Percentiles rank a stretch among this genome's conserved stretches.
phyloP scores from a whole-genome alignment of 2,329 filamentous ascomycete genomes.

The Ilyonectria destructans region DNA sequence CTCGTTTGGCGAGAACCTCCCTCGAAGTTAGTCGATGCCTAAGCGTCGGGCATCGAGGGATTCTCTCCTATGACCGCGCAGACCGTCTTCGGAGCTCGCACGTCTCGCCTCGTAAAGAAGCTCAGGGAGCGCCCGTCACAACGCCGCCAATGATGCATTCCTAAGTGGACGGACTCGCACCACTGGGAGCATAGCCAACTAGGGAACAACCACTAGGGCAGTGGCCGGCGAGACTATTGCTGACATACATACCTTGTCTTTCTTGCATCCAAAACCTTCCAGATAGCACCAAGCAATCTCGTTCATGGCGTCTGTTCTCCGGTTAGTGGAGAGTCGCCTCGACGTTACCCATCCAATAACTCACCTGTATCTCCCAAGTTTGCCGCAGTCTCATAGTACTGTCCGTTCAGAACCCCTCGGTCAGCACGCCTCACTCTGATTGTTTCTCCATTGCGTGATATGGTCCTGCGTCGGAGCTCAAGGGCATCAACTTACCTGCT shows the following conservation, averaged over 20 bases:
- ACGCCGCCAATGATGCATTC: conserved; percentile 16
- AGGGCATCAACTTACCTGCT: conserved; percentile 65
- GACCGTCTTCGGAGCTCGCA: conserved; percentile 13
- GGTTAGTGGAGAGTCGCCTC: conserved; percentile 28
- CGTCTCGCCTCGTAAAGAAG: conserved; percentile 22
- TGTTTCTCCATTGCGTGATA: conserved; percentile 4
- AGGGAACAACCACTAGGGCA: conserved; percentile 6
- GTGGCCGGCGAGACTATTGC: conserved; percentile 27
- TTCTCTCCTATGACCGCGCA: conserved; percentile 9
- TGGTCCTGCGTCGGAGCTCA: conserved; percentile 14
- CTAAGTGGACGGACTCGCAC: conserved; percentile 19
- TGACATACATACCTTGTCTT: conserved; percentile 88
- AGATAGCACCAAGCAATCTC: conserved; percentile 96
- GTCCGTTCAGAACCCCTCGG: conserved; percentile 53
- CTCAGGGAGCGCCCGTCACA: conserved; percentile 21
- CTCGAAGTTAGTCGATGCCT: conserved; percentile 53
- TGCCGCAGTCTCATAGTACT: conserved; percentile 98
- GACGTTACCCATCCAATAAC: conserved; percentile 47
- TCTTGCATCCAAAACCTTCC: conserved; percentile 96
- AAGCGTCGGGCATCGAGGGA: conserved; percentile 49
- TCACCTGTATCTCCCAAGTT: conserved; percentile 91
- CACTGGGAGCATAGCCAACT: conserved; percentile 21
- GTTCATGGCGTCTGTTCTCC: conserved; percentile 88
- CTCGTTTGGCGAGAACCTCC: conserved; percentile 47
- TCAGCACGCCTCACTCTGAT: conserved; percentile 15